Conservation (phyloP, 2,329 filamentous ascomycete species). For the Sphaerulina musiva region DNA sequence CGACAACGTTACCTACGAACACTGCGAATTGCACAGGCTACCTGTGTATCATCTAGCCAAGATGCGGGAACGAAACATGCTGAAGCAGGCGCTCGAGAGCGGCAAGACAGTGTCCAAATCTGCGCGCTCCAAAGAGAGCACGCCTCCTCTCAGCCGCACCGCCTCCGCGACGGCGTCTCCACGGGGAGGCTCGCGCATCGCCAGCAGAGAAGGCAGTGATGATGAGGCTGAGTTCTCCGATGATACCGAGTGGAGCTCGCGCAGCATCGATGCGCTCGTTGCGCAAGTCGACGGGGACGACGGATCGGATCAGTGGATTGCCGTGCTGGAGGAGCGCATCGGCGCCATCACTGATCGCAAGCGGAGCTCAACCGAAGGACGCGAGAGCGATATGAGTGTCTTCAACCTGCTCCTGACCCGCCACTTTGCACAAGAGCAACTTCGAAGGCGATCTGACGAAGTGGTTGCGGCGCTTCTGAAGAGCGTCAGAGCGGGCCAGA, state of each 20-base stretch:
- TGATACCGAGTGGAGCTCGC: conserved; percentile 54
- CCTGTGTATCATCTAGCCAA: background rate
- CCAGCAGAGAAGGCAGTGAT: conserved; percentile 58
- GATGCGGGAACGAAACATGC: conserved; percentile 31
- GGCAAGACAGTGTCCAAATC: conserved; percentile 67
- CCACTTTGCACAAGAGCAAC: conserved; percentile 58
- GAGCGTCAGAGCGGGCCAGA: conserved; percentile 63
- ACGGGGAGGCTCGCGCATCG: conserved; percentile 51
- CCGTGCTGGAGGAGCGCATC: conserved; percentile 59
- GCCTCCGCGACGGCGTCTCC: conserved; percentile 54
- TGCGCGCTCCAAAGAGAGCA: conserved; percentile 52
- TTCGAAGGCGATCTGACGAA: conserved; percentile 55
- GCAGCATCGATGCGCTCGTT: conserved; percentile 61
- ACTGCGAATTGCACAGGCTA: background rate
- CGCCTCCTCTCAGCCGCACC: conserved; percentile 53
- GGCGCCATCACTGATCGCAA: conserved; percentile 70
- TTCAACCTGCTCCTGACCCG: conserved; percentile 62
- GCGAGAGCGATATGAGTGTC: conserved; percentile 57
- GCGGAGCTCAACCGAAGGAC: conserved; percentile 64
- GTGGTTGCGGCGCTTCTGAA: conserved; percentile 60
- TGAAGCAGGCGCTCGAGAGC: conserved; percentile 64
- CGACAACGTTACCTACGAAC: conserved; percentile 1
- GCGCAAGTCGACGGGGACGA: conserved; percentile 49
- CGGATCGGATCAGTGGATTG: conserved; percentile 52
- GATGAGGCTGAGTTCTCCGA: conserved; percentile 56